These are phyloP conservation scores for Skeletonema tropicum DNA, from an alignment of 108 stramenopile genomes.

Conservation along the genomic window DNA sequence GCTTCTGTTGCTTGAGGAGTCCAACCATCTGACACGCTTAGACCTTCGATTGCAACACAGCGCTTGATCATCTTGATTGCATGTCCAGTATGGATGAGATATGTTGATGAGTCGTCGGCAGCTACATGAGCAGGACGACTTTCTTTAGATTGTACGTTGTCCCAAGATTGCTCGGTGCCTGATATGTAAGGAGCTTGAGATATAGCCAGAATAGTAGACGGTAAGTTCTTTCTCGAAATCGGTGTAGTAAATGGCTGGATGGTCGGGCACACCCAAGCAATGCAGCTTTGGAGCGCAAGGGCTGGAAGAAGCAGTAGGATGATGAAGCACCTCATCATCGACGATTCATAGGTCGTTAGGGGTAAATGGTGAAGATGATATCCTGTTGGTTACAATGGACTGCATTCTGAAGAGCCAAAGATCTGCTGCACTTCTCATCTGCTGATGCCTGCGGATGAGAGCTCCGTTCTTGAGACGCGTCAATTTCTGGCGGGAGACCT, in stretches of 20 bases:
- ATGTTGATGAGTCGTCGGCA: conserved; percentile 5
- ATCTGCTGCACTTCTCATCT: no score
- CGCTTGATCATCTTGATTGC: conserved; percentile 52
- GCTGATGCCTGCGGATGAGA: background rate
- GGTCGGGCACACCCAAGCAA: background rate
- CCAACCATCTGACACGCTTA: conserved; percentile 42
- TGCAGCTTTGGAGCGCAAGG: background rate
- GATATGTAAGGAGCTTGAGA: conserved; percentile 14
- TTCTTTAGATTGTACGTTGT: background rate
- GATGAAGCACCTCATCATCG: background rate
- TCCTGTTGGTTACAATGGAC: background rate
- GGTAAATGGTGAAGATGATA: background rate
- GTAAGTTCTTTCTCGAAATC: background rate
- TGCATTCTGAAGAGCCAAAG: background rate
- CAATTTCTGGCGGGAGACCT: background rate
- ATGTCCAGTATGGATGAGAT: conserved; percentile 46
- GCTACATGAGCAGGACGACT: background rate
- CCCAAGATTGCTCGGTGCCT: background rate
- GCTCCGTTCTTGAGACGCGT: background rate
- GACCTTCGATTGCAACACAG: conserved; percentile 44
- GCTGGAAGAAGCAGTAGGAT: background rate
- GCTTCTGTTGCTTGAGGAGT: conserved; percentile 41
- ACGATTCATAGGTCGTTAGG: background rate
- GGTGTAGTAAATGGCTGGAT: background rate
- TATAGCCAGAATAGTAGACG: conserved; percentile 13